Evolutionary conservation across 768 basidiomycete species (phyloP).

Genomic region (Strobilomyces dryophilus): DNA sequence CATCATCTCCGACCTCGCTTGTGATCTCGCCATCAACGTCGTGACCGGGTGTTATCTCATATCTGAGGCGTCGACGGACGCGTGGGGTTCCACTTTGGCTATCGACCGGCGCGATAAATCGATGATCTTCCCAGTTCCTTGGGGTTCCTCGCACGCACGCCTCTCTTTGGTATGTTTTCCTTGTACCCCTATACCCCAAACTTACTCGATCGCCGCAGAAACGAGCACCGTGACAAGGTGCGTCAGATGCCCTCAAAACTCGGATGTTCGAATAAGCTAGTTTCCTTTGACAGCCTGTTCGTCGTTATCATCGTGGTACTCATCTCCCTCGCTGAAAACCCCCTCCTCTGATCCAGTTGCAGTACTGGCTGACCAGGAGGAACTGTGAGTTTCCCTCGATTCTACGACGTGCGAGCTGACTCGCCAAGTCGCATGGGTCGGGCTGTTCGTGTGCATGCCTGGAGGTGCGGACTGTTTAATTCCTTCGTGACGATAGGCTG

Average conservation of each 20-base stretch:
- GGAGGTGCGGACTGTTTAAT: slow-evolving; percentile 8
- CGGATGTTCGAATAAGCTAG: not conserved
- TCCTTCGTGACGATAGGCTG: too few relatives aligned
- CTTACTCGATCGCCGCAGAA: slow-evolving; percentile 14
- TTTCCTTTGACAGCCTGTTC: slow-evolving; percentile 5
- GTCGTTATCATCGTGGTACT: slow-evolving; percentile 9
- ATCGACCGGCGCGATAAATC: not conserved
- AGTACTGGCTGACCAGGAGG: slow-evolving; percentile 18
- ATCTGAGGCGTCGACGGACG: not conserved
- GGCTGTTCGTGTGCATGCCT: slow-evolving; percentile 14
- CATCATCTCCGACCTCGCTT: slow-evolving; percentile 14
- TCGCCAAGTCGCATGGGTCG: slow-evolving; percentile 14
- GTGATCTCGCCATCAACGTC: slow-evolving; percentile 14
- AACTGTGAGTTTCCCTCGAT: slow-evolving; percentile 2
- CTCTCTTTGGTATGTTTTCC: slow-evolving; percentile 11
- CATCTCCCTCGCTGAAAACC: not conserved
- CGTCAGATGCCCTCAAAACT: not conserved
- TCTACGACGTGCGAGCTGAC: not conserved
- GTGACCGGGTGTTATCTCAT: slow-evolving; percentile 7
- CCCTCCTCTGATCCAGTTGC: not conserved
- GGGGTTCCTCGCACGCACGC: slow-evolving; percentile 1
- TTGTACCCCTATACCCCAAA: not conserved
- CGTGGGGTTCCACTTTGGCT: not conserved
- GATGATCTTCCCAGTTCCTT: slow-evolving; percentile 2
- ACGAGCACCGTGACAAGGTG: slow-evolving; percentile 13